phyloP scores from a whole-genome alignment of 2,329 filamentous ascomycete species.

The Fusarium secorum region DNA sequence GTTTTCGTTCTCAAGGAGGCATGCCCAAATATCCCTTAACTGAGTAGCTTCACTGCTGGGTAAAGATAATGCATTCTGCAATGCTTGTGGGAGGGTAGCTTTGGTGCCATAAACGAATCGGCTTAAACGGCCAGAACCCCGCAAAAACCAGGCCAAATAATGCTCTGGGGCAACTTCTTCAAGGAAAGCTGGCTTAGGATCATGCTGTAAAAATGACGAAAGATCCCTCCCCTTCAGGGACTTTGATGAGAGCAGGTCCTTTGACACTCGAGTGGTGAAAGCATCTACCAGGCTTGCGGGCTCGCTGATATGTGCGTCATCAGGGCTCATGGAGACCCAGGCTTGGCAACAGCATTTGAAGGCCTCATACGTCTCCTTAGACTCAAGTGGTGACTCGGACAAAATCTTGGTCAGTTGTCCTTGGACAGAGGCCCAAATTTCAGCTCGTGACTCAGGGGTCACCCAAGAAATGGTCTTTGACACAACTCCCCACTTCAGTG shows the following conservation, averaged over 20 bases:
- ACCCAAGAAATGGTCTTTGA: slow-evolving; percentile 49
- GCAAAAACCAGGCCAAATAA: slow-evolving; percentile 48
- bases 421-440: slow-evolving; percentile 48
- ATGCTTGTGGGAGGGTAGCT: slow-evolving; percentile 35
- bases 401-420: slow-evolving; percentile 46
- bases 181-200: slow-evolving; percentile 34
- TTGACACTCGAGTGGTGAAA: slow-evolving; percentile 47
- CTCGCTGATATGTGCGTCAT: slow-evolving; percentile 44
- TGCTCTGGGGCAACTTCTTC: slow-evolving; percentile 42
- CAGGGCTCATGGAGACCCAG: slow-evolving; percentile 51
- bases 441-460: slow-evolving; percentile 39
- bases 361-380: slow-evolving; percentile 51
- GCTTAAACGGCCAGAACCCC: slow-evolving; percentile 45
- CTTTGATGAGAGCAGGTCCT: slow-evolving; percentile 40
- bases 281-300: slow-evolving; percentile 45
- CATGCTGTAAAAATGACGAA: slow-evolving; percentile 16
- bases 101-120: slow-evolving; percentile 41
- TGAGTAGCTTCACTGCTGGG: slow-evolving; percentile 21
- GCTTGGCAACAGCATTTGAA: slow-evolving; percentile 51
- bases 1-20: slow-evolving; percentile 49
- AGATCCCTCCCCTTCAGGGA: slow-evolving; percentile 37
- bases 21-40: slow-evolving; percentile 42
- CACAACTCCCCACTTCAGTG: slow-evolving; percentile 53
- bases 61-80: slow-evolving; percentile 39
- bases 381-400: slow-evolving; percentile 44